Evolutionary conservation across 2,329 filamentous ascomycete species (phyloP).

Genomic region (Xylaria sp.): DNA sequence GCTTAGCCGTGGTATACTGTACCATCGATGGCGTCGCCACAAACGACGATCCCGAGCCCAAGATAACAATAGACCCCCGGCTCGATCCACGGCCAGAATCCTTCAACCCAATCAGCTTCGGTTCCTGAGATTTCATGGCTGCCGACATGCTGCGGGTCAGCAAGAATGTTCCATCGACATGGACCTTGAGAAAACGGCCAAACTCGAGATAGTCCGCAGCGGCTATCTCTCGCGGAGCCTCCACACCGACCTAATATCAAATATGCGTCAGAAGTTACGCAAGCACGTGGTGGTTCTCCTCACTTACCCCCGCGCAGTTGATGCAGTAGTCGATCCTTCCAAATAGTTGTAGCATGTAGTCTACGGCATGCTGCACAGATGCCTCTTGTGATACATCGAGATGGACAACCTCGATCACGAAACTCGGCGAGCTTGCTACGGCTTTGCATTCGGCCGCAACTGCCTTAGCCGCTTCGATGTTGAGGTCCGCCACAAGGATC

Average conservation of each 20-base stretch:
- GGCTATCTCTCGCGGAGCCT: conserved; percentile 1
- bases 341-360: conserved; percentile 13
- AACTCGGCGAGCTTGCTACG: background rate
- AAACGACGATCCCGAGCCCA: conserved; percentile 34
- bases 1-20: conserved; percentile 32
- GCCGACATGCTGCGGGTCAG: conserved; percentile 20
- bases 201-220: conserved; percentile 22
- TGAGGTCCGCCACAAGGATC: conserved; percentile 30
- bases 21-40: conserved; percentile 4
- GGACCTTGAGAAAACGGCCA: conserved; percentile 23
- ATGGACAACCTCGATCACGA: background rate
- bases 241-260: conserved; percentile 3
- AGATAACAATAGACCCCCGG: conserved; percentile 30
- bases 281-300: background rate
- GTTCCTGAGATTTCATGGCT: conserved; percentile 35
- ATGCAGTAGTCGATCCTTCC: conserved; percentile 34
- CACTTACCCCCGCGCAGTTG: conserved; percentile 39
- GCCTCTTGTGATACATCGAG: background rate
- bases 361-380: conserved; percentile 3
- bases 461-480: conserved; percentile 18
- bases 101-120: background rate
- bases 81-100: background rate
- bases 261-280: too few relatives aligned
- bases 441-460: conserved; percentile 3
- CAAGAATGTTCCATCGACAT: conserved; percentile 34